Evolutionary conservation across 441 rosid genomes (phyloP).

Genomic region (Populus hybrid): DNA sequence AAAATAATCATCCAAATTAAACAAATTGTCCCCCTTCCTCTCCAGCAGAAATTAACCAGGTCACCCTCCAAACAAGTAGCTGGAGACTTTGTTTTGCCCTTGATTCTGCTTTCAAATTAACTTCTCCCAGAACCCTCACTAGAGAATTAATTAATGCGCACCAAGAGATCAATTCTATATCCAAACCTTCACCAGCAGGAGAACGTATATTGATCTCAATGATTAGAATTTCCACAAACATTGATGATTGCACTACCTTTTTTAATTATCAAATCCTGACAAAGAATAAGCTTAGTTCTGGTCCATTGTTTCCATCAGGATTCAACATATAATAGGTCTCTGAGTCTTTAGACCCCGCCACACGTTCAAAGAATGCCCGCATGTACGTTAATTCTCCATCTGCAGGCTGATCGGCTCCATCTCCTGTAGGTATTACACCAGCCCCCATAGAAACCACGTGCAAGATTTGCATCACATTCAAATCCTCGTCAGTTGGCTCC

Average conservation of each 20-base stretch:
- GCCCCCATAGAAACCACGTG: conserved; percentile 83
- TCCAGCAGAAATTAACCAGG: too few relatives aligned
- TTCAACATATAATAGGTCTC: conserved; percentile 84
- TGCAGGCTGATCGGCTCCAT: conserved; percentile 23
- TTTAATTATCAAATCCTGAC: conserved; percentile 34
- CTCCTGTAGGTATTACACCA: conserved; percentile 55
- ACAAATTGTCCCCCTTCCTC: background rate
- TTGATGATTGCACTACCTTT: background rate
- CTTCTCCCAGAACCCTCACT: background rate
- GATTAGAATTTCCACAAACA: background rate
- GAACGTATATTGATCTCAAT: background rate
- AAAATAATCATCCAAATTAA: background rate
- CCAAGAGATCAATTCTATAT: background rate
- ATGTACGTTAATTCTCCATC: conserved; percentile 77
- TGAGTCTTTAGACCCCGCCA: conserved; percentile 76
- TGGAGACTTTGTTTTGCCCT: background rate
- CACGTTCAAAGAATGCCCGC: conserved; percentile 84
- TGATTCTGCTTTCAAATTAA: background rate
- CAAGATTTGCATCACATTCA: conserved; percentile 66
- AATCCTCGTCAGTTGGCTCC: conserved; percentile 68
- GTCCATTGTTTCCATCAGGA: conserved; percentile 69
- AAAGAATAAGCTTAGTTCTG: conserved; percentile 64
- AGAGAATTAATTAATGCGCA: background rate
- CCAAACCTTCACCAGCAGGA: background rate
- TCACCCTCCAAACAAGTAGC: background rate